Conservation (phyloP, 108 stramenopile species). For the Thalassiosira profunda region DNA sequence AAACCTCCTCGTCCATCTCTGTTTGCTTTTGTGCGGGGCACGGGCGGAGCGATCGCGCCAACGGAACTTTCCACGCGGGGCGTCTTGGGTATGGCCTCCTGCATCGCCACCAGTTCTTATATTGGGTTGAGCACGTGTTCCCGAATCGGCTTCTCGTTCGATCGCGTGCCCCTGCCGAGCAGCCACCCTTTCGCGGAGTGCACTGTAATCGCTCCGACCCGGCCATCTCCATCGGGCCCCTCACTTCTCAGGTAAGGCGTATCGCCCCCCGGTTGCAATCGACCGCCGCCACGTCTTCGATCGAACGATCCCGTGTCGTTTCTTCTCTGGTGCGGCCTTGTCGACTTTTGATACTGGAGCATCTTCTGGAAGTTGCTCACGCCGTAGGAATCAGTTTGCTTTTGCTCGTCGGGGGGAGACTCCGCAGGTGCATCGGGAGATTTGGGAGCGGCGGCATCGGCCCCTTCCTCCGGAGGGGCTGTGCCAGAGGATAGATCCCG, state of each 20-base stretch:
- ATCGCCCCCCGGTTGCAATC: background rate
- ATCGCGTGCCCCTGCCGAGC: background rate
- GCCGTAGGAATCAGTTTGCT: background rate
- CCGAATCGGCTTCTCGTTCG: background rate
- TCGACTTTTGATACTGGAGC: conserved; percentile 3
- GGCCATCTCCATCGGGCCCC: background rate
- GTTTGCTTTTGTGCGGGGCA: too few relatives aligned
- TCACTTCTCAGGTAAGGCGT: background rate
- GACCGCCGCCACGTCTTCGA: background rate
- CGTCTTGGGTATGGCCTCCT: too few relatives aligned
- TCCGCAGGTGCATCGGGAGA: too few relatives aligned
- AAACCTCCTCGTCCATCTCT: background rate
- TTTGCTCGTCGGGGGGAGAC: too few relatives aligned
- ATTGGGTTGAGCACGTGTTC: background rate
- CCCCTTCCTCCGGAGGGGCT: too few relatives aligned
- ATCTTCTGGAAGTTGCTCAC: conserved; percentile 7
- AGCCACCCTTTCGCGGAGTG: too few relatives aligned
- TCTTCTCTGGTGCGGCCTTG: background rate
- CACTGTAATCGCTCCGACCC: too few relatives aligned
- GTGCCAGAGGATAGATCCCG: too few relatives aligned
- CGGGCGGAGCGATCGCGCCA: background rate
- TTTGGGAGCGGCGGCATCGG: too few relatives aligned
- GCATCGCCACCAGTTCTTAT: background rate
- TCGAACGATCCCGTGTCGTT: background rate
- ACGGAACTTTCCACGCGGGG: too few relatives aligned